Percentiles rank a stretch among this genome's conserved stretches.
phyloP scores from a whole-genome alignment of 2,329 filamentous ascomycete species.

The Pestalotiopsis sp. region DNA sequence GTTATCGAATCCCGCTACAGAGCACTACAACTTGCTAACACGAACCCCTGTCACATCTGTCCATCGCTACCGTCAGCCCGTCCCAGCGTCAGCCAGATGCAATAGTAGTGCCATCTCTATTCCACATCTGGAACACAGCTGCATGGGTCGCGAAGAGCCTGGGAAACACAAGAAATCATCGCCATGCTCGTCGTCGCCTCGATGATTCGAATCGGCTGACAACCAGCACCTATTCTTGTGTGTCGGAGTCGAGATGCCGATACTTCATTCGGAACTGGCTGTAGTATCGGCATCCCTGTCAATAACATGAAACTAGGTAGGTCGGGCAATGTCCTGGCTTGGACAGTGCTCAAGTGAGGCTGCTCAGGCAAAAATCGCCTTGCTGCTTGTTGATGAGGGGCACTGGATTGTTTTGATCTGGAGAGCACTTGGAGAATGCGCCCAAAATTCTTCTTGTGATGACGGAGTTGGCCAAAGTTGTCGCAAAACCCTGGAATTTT shows the following conservation, averaged over 20 bases:
- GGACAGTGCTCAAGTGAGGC: constrained; percentile 11
- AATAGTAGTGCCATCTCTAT: neutral
- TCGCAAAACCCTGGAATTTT: neutral
- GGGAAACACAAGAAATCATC: neutral
- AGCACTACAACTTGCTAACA: neutral
- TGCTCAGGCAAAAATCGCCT: neutral
- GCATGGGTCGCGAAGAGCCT: neutral
- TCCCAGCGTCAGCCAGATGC: neutral
- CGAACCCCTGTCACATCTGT: neutral
- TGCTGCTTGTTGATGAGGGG: constrained; percentile 10
- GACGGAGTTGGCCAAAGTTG: neutral
- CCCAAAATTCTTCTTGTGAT: neutral
- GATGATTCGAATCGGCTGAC: neutral
- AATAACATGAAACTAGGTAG: constrained; percentile 10
- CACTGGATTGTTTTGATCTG: neutral
- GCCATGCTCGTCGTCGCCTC: neutral
- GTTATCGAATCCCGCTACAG: neutral
- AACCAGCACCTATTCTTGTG: neutral
- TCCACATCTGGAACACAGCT: neutral
- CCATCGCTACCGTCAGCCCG: neutral
- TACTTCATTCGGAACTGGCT: neutral
- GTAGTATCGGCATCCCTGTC: constrained; percentile 1
- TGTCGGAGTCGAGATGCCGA: neutral
- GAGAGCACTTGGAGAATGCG: neutral
- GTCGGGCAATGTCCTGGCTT: neutral